Evolutionary conservation across 352 stramenopile genomes (phyloP).

Genomic region (Globisporangium middletonii): DNA sequence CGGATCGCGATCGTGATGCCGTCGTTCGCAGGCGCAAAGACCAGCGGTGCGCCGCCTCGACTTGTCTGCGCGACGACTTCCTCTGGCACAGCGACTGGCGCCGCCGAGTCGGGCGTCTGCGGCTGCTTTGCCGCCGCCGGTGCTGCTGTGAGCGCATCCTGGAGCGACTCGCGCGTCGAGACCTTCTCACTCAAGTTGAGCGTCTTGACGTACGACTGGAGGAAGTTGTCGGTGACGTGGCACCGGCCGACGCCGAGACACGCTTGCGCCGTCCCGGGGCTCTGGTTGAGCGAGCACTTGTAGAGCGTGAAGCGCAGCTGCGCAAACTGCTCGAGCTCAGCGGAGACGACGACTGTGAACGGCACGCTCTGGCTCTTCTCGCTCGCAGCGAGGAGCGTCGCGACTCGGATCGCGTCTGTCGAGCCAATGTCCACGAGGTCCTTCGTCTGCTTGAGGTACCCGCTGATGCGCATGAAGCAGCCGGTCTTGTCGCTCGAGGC

Average conservation of each 20-base stretch:
- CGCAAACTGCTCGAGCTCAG: constrained; percentile 52
- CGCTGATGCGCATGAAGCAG: constrained; percentile 51
- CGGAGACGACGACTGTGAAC: constrained; percentile 52
- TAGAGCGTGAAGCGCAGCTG: constrained; percentile 62
- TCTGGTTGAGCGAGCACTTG: constrained; percentile 41
- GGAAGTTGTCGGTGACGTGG: constrained; percentile 46
- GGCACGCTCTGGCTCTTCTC: constrained; percentile 29
- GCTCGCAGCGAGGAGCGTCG: constrained; percentile 27
- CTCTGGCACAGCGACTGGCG: background rate
- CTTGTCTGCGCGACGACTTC: constrained; percentile 10
- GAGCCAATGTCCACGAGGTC: constrained; percentile 44
- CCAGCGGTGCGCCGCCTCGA: constrained; percentile 10
- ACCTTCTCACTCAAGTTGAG: constrained; percentile 45
- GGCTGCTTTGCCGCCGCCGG: constrained; percentile 2
- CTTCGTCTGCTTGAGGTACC: constrained; percentile 36
- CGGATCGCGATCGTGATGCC: constrained; percentile 45
- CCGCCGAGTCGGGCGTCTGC: constrained; percentile 5
- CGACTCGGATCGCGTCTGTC: constrained; percentile 57
- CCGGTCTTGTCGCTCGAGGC: constrained; percentile 33
- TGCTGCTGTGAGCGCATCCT: constrained; percentile 4
- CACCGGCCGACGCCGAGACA: constrained; percentile 50
- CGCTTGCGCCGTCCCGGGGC: constrained; percentile 28
- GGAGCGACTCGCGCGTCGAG: constrained; percentile 28
- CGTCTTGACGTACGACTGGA: constrained; percentile 31
- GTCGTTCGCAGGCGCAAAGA: constrained; percentile 11